phyloP scores from a whole-genome alignment of 192 early-diverging fungal species.

The Lobosporangium transversale region DNA sequence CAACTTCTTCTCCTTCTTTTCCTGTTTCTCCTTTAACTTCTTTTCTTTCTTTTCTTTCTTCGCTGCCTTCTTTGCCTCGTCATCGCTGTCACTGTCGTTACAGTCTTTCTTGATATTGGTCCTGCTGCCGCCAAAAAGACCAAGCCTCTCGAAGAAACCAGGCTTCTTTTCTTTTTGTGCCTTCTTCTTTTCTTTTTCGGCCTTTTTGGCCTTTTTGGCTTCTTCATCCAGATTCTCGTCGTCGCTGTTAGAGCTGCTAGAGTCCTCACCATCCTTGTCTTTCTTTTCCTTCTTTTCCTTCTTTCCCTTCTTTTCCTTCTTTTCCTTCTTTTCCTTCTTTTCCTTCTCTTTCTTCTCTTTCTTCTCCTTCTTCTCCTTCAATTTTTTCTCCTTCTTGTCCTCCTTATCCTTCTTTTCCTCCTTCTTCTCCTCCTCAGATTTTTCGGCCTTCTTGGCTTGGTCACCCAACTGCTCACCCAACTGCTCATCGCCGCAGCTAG shows the following conservation, averaged over 20 bases:
- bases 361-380: slow-evolving; percentile 8
- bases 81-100: neutral
- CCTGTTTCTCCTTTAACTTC: neutral
- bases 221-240: slow-evolving; percentile 2
- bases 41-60: slow-evolving; percentile 15
- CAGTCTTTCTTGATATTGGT: too few relatives aligned
- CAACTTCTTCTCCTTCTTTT: slow-evolving; percentile 8
- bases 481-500: neutral
- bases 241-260: neutral
- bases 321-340: slow-evolving; percentile 15
- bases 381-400: too few relatives aligned
- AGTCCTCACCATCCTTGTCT: neutral
- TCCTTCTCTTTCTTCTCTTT: neutral
- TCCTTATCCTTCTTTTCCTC: too few relatives aligned
- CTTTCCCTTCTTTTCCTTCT: slow-evolving; percentile 18
- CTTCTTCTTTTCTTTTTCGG: slow-evolving; percentile 13
- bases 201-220: slow-evolving; percentile 6
- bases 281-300: slow-evolving; percentile 4
- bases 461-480: too few relatives aligned
- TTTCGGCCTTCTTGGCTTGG: too few relatives aligned
- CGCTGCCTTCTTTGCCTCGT: neutral
- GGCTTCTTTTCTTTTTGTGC: slow-evolving; percentile 7
- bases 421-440: too few relatives aligned
- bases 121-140: too few relatives aligned
- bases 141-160: too few relatives aligned